Evolutionary conservation across 495 filamentous ascomycete genomes (phyloP).

Genomic region (Podospora fimiseda): DNA sequence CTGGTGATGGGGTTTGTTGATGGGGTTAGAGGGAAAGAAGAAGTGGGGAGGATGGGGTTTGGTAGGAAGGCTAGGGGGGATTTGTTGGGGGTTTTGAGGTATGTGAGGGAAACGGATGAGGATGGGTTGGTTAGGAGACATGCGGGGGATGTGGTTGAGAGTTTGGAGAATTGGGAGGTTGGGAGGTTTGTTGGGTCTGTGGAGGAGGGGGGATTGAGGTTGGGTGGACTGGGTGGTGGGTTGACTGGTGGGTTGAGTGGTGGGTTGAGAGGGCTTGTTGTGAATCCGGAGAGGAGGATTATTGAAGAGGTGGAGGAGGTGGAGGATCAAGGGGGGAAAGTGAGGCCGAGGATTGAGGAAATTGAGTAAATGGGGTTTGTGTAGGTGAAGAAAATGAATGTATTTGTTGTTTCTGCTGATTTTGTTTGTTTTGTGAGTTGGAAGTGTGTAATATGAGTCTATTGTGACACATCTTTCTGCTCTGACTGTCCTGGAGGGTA

Average conservation of each 20-base stretch:
- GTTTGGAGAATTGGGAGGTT: constrained; percentile 63
- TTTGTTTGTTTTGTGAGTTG: too few relatives aligned
- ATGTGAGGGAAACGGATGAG: constrained; percentile 60
- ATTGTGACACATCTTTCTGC: too few relatives aligned
- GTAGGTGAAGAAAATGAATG: not conserved
- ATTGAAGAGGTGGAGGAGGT: constrained; percentile 5
- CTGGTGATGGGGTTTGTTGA: constrained; percentile 61
- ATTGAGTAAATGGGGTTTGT: constrained; percentile 31
- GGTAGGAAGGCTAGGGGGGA: constrained; percentile 54
- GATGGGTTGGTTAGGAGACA: constrained; percentile 71
- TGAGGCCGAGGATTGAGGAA: constrained; percentile 40
- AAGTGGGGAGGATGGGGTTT: constrained; percentile 54
- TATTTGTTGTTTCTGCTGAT: not conserved
- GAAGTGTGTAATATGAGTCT: too few relatives aligned
- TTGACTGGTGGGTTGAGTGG: constrained; percentile 18
- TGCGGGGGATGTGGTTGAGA: constrained; percentile 63
- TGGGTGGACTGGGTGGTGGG: constrained; percentile 8
- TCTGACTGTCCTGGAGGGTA: too few relatives aligned
- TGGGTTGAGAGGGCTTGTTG: constrained; percentile 40
- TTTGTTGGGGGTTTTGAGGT: constrained; percentile 56
- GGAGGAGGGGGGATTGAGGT: constrained; percentile 8
- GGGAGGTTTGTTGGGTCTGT: constrained; percentile 36
- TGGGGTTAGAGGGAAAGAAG: constrained; percentile 46
- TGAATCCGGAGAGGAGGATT: constrained; percentile 23
- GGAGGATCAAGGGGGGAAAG: not conserved